Evolutionary conservation across 768 basidiomycete species (phyloP).

Genomic region (Tricholoma saponaceum): DNA sequence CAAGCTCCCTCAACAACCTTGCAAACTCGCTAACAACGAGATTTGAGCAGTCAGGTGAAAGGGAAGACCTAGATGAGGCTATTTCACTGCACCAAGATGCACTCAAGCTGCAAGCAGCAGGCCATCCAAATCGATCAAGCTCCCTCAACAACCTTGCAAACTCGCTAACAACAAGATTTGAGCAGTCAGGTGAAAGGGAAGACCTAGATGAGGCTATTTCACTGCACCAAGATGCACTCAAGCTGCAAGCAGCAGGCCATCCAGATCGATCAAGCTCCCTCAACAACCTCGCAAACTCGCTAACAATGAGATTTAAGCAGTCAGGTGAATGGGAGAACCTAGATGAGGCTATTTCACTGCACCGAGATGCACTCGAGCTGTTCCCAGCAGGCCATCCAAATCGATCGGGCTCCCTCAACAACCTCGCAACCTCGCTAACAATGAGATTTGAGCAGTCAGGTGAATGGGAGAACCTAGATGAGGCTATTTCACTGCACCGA

Average conservation of each 20-base stretch:
- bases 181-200: background rate
- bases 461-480: conserved; percentile 4
- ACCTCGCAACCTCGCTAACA: background rate
- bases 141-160: background rate
- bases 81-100: background rate
- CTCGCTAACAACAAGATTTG: conserved; percentile 7
- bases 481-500: conserved; percentile 11
- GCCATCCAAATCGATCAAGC: background rate
- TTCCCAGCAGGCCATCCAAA: conserved; percentile 8
- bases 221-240: background rate
- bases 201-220: background rate
- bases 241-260: background rate
- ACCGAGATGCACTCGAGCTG: conserved; percentile 7
- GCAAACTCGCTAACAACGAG: no score
- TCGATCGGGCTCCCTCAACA: conserved; percentile 5
- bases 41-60: conserved; percentile 4
- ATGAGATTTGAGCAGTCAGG: conserved; percentile 1
- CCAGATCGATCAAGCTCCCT: no score
- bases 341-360: conserved; percentile 12
- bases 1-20: no score
- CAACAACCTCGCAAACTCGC: no score
- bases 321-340: conserved; percentile 11
- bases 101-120: background rate
- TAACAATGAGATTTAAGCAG: background rate
- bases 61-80: background rate